Evolutionary conservation across 2,329 filamentous ascomycete genomes (phyloP).

Genomic region (Exophiala dermatitidis): DNA sequence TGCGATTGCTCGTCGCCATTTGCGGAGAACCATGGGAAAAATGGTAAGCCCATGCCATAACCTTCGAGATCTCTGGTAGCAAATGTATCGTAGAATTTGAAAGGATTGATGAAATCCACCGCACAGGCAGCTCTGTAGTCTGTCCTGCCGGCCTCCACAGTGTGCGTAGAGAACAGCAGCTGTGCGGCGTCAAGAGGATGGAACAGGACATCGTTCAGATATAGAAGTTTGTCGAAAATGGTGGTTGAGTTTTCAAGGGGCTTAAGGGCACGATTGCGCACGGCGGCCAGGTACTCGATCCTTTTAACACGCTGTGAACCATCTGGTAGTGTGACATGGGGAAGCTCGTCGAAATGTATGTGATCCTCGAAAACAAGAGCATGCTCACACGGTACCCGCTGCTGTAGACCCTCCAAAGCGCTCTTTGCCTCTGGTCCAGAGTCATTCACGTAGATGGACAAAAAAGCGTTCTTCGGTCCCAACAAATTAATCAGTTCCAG

Average conservation of each 20-base stretch:
- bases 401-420: conserved; percentile 50
- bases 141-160: conserved; percentile 44
- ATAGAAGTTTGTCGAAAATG: conserved; percentile 51
- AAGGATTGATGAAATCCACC: conserved; percentile 65
- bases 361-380: conserved; percentile 55
- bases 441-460: conserved; percentile 69
- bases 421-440: conserved; percentile 50
- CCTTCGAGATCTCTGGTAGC: conserved; percentile 65
- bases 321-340: conserved; percentile 55
- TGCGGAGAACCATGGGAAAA: conserved; percentile 64
- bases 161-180: conserved; percentile 56
- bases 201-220: conserved; percentile 62
- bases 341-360: conserved; percentile 51
- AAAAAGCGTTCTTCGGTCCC: conserved; percentile 59
- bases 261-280: conserved; percentile 61
- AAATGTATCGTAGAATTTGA: conserved; percentile 72
- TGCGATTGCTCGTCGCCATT: conserved; percentile 48
- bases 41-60: conserved; percentile 59
- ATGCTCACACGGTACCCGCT: conserved; percentile 44
- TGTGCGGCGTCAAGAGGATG: conserved; percentile 53
- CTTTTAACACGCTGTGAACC: conserved; percentile 60
- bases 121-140: conserved; percentile 65
- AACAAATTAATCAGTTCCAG: conserved; percentile 58
- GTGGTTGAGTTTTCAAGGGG: conserved; percentile 48
- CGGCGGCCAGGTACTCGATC: conserved; percentile 65